Conservation (phyloP, 2,329 filamentous ascomycete genomes). For the Endothia cerciana region DNA sequence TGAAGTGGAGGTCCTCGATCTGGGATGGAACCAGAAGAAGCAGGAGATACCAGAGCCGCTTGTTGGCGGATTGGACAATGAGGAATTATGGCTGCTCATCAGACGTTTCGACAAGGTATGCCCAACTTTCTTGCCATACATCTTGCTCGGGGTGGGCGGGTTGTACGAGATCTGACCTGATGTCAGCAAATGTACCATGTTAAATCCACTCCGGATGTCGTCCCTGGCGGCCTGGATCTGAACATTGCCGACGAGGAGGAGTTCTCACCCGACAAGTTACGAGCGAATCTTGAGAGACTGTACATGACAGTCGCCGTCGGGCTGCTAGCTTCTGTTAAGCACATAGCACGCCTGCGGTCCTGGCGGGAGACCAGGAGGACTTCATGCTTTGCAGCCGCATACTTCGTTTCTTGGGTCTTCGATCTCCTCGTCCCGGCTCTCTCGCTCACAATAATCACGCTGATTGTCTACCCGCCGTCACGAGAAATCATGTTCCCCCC, state of each 20-base stretch:
- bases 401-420: constrained; percentile 69
- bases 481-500: constrained; percentile 73
- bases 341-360: constrained; percentile 75
- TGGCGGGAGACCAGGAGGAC: constrained; percentile 78
- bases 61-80: constrained; percentile 70
- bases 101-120: constrained; percentile 73
- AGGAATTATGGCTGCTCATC: constrained; percentile 73
- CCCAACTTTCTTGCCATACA: constrained; percentile 13
- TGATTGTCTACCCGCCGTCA: constrained; percentile 68
- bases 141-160: neutral
- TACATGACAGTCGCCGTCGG: constrained; percentile 80
- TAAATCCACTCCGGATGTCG: constrained; percentile 63
- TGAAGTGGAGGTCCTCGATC: constrained; percentile 62
- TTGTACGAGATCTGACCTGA: constrained; percentile 30
- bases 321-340: constrained; percentile 69
- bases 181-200: constrained; percentile 63
- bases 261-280: constrained; percentile 82
- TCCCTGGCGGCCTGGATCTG: constrained; percentile 73
- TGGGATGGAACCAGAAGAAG: constrained; percentile 71
- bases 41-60: constrained; percentile 61
- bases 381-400: constrained; percentile 59
- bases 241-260: constrained; percentile 83
- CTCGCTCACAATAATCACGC: constrained; percentile 60
- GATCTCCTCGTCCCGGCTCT: constrained; percentile 71
- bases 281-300: constrained; percentile 75